Conservation (phyloP, 106 monocot species). For the Ottelia alismoides region DNA sequence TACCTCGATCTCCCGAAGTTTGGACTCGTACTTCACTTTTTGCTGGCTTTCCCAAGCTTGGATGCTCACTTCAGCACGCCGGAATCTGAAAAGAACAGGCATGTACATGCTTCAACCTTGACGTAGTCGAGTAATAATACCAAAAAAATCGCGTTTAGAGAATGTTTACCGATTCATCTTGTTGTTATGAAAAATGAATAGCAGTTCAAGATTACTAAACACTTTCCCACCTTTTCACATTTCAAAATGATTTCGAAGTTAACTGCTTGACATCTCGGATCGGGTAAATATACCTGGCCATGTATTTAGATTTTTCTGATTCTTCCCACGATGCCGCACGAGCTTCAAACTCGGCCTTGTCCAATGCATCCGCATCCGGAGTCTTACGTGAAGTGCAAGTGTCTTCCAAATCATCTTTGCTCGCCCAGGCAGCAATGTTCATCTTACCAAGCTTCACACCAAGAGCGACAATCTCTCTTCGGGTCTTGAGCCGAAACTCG, state of each 20-base stretch:
- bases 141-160: not conserved
- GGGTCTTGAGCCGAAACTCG: slow-evolving; percentile 58
- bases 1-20: slow-evolving; percentile 28
- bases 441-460: slow-evolving; percentile 81
- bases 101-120: not conserved
- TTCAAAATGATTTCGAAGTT: too few relatives aligned
- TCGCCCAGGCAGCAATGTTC: slow-evolving; percentile 93
- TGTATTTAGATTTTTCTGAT: slow-evolving; percentile 60
- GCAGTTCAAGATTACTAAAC: too few relatives aligned
- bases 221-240: too few relatives aligned
- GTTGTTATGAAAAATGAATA: not conserved
- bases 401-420: slow-evolving; percentile 20
- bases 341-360: slow-evolving; percentile 32
- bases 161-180: too few relatives aligned
- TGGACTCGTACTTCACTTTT: slow-evolving; percentile 35
- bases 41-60: slow-evolving; percentile 46
- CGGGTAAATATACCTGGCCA: slow-evolving; percentile 75
- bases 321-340: slow-evolving; percentile 76
- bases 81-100: slow-evolving; percentile 20
- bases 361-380: slow-evolving; percentile 8
- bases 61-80: slow-evolving; percentile 37
- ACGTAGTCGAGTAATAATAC: too few relatives aligned
- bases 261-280: too few relatives aligned
- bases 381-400: slow-evolving; percentile 5
- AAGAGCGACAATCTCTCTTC: slow-evolving; percentile 69